phyloP scores from a whole-genome alignment of 345 rosid species.

The Microthlaspi erraticum region DNA sequence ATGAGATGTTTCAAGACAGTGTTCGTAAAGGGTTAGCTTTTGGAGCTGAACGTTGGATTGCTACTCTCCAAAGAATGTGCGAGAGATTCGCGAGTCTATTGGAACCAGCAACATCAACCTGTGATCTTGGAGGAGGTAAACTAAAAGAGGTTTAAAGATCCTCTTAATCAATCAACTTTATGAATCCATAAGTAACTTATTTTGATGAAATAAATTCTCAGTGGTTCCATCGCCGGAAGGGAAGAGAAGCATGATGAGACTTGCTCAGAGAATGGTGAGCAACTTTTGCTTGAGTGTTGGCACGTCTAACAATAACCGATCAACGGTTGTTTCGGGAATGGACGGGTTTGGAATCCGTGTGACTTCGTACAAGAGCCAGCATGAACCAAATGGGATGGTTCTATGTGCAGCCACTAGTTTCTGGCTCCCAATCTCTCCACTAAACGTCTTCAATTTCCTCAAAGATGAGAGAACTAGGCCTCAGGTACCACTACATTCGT shows the following conservation, averaged over 20 bases:
- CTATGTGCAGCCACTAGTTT: slow-evolving; percentile 93
- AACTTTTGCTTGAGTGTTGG: slow-evolving; percentile 83
- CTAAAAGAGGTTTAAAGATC: background rate
- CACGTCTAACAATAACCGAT: slow-evolving; percentile 65
- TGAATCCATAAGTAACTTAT: background rate
- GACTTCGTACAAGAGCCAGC: slow-evolving; percentile 63
- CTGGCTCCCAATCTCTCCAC: slow-evolving; percentile 85
- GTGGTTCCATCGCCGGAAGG: slow-evolving; percentile 83
- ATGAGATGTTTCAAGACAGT: slow-evolving; percentile 63
- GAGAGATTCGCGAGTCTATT: slow-evolving; percentile 71
- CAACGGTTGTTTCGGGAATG: slow-evolving; percentile 68
- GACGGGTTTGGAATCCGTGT: slow-evolving; percentile 80
- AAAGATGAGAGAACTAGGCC: slow-evolving; percentile 89
- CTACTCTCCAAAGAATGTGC: slow-evolving; percentile 81
- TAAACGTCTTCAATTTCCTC: slow-evolving; percentile 77
- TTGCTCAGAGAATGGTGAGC: slow-evolving; percentile 89
- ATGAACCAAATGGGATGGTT: slow-evolving; percentile 72
- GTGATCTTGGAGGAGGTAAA: slow-evolving; percentile 75
- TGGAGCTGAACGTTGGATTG: slow-evolving; percentile 91
- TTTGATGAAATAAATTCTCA: slow-evolving; percentile 36
- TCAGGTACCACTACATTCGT: slow-evolving; percentile 54
- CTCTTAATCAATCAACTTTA: background rate
- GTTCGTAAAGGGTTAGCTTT: slow-evolving; percentile 76
- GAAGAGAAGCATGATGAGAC: slow-evolving; percentile 93
- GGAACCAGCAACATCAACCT: slow-evolving; percentile 66